A percentile compares a stretch with the other conserved stretches of the same genome.
Evolutionary conservation across 768 basidiomycete species (phyloP).

Genomic region (Infundibulicybe gibba): DNA sequence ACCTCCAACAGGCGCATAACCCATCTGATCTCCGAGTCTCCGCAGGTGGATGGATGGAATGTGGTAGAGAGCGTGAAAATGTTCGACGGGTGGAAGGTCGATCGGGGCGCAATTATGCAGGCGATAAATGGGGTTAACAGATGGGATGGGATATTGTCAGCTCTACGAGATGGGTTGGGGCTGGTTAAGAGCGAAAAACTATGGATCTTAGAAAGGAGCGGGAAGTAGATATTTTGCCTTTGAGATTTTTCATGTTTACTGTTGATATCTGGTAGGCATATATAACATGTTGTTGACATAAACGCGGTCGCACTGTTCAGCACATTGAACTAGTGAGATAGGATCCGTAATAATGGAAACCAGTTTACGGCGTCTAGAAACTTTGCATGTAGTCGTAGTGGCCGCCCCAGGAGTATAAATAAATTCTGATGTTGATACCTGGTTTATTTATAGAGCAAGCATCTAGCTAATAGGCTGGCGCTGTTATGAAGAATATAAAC

Average conservation of each 20-base stretch:
- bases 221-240: not conserved
- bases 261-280: too few relatives aligned
- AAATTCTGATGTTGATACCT: too few relatives aligned
- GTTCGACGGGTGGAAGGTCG: conserved; percentile 36
- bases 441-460: too few relatives aligned
- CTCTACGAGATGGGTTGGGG: conserved; percentile 22
- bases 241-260: not conserved
- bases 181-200: conserved; percentile 37
- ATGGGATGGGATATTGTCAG: conserved; percentile 12
- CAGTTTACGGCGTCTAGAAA: too few relatives aligned
- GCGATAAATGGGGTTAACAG: conserved; percentile 12
- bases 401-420: too few relatives aligned
- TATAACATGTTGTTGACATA: not conserved
- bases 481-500: too few relatives aligned
- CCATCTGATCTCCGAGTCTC: conserved; percentile 57
- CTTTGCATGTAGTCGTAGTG: too few relatives aligned
- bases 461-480: too few relatives aligned
- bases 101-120: conserved; percentile 27
- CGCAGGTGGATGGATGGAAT: conserved; percentile 31
- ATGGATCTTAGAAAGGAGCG: conserved; percentile 44
- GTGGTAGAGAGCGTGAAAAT: conserved; percentile 38
- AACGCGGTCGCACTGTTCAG: too few relatives aligned
- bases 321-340: too few relatives aligned
- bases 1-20: conserved; percentile 40
- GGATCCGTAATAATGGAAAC: too few relatives aligned